phyloP scores from a whole-genome alignment of 169 alveolate genomes.

The Plasmodium fragile region DNA sequence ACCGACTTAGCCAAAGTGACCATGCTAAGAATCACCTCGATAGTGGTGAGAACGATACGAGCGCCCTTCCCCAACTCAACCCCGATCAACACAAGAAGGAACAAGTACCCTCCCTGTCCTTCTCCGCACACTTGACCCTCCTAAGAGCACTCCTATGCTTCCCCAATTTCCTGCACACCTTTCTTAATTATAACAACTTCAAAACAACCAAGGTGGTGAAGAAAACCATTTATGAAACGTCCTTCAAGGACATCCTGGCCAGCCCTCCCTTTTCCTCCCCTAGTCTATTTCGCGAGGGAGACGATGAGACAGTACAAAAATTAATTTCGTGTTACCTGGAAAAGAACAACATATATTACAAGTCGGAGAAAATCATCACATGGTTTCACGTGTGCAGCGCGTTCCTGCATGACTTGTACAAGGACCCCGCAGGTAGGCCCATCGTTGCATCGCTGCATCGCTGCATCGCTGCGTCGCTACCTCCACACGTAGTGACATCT shows the following conservation, averaged over 20 bases:
- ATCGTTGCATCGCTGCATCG: too few relatives aligned
- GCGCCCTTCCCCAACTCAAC: neutral
- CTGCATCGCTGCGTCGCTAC: too few relatives aligned
- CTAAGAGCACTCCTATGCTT: constrained; percentile 40
- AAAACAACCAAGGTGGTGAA: constrained; percentile 49
- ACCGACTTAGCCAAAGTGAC: neutral
- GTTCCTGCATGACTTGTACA: constrained; percentile 38
- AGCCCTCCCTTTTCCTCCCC: constrained; percentile 38
- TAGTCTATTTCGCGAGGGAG: neutral
- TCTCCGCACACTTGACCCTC: constrained; percentile 23
- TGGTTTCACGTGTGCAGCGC: constrained; percentile 70
- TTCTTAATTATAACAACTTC: constrained; percentile 38
- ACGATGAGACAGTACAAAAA: constrained; percentile 36
- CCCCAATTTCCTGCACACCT: constrained; percentile 22
- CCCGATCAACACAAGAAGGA: neutral
- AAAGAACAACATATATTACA: constrained; percentile 47
- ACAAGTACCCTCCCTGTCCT: constrained; percentile 25
- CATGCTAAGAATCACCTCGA: neutral
- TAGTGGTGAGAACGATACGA: neutral
- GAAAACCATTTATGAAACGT: constrained; percentile 23
- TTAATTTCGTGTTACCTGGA: constrained; percentile 22
- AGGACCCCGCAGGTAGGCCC: constrained; percentile 10
- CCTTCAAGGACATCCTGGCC: constrained; percentile 26
- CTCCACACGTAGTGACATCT: neutral
- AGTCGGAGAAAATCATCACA: constrained; percentile 50